Percentiles rank a stretch among this genome's conserved stretches.
These are phyloP conservation scores for Pyricularia pennisetigena DNA, from an alignment of 2,329 filamentous ascomycete genomes.

Conservation along the genomic window DNA sequence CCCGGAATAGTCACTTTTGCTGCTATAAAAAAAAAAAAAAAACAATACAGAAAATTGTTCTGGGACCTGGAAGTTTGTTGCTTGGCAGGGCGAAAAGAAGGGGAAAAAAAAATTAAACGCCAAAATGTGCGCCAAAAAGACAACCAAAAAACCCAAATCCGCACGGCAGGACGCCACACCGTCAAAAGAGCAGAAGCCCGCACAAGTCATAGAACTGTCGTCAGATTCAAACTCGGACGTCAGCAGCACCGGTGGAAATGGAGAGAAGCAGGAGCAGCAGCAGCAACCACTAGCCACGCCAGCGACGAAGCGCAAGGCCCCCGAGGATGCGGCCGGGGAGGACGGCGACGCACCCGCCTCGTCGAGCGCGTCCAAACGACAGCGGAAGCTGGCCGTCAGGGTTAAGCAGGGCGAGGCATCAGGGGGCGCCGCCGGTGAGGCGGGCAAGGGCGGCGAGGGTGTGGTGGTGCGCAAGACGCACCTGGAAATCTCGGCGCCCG, in stretches of 20 bases:
- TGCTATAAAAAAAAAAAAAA: not conserved
- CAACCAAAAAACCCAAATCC: no score
- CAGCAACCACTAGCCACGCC: not conserved
- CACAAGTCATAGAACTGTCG: constrained; percentile 1
- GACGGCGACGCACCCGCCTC: not conserved
- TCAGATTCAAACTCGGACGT: constrained; percentile 4
- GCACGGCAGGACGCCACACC: not conserved
- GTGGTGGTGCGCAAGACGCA: not conserved
- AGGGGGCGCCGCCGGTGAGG: not conserved
- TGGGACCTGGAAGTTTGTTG: no score
- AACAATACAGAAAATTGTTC: no score
- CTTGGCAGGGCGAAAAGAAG: not conserved
- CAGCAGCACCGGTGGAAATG: not conserved
- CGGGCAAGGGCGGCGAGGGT: not conserved
- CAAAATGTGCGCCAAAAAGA: not conserved
- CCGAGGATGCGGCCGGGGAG: not conserved
- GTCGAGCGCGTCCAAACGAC: constrained; percentile 6
- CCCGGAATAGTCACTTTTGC: not conserved
- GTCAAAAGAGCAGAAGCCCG: not conserved
- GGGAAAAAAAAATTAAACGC: no score
- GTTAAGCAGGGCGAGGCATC: constrained; percentile 2
- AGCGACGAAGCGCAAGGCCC: not conserved
- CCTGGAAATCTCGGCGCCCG: not conserved
- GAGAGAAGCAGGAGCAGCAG: not conserved
- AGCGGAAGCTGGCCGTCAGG: constrained; percentile 11